Conservation (phyloP, 139 green algal species). For the Raphidocelis subcapitata region DNA sequence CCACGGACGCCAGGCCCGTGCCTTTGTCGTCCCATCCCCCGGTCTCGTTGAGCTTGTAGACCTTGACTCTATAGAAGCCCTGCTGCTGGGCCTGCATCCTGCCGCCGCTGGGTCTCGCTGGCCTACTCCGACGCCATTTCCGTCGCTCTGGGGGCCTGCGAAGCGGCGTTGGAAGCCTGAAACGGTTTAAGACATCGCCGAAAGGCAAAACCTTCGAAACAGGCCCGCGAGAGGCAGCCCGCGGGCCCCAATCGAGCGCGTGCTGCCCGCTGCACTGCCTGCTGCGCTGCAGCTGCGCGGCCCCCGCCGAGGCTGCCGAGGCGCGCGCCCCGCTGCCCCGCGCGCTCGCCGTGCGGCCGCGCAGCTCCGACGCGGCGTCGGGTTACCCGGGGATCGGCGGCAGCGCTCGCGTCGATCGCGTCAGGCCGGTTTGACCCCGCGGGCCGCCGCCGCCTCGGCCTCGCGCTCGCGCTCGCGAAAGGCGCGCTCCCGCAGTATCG, state of each 20-base stretch:
- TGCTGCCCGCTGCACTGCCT: too few relatives aligned
- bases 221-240: background rate
- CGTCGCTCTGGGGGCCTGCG: too few relatives aligned
- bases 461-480: constrained; percentile 25
- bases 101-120: background rate
- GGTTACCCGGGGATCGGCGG: too few relatives aligned
- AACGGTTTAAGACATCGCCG: background rate
- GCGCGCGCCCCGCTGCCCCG: too few relatives aligned
- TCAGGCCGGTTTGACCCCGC: too few relatives aligned
- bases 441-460: constrained; percentile 3
- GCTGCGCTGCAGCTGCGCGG: too few relatives aligned
- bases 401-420: too few relatives aligned
- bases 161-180: constrained; percentile 1
- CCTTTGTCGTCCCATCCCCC: constrained; percentile 96
- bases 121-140: too few relatives aligned
- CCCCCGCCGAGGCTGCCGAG: too few relatives aligned
- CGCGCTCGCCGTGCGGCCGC: too few relatives aligned
- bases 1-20: constrained; percentile 51
- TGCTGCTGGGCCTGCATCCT: background rate
- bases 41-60: constrained; percentile 88
- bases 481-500: constrained; percentile 49
- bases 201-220: constrained; percentile 1
- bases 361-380: too few relatives aligned
- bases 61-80: constrained; percentile 61
- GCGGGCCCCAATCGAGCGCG: background rate